phyloP scores from a whole-genome alignment of 2,329 filamentous ascomycete species.

The Sporothrix sp. region DNA sequence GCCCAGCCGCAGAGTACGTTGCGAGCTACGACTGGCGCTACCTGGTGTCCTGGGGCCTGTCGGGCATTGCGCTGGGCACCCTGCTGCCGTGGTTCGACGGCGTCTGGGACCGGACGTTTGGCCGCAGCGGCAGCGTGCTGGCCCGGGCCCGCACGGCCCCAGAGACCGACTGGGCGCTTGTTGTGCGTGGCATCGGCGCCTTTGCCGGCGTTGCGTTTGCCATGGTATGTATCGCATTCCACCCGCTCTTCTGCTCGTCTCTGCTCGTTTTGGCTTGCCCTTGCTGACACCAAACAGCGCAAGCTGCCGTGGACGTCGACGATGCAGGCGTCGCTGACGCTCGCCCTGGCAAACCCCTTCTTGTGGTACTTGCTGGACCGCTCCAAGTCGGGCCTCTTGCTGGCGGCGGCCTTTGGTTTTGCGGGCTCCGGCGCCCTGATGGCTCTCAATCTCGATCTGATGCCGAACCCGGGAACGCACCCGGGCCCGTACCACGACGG shows the following conservation, averaged over 20 bases:
- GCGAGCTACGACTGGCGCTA: slow-evolving; percentile 50
- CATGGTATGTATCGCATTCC: slow-evolving; percentile 57
- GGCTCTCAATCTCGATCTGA: slow-evolving; percentile 64
- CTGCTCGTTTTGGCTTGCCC: background rate
- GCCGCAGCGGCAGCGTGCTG: slow-evolving; percentile 19
- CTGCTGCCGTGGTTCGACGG: slow-evolving; percentile 77
- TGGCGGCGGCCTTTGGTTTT: slow-evolving; percentile 65
- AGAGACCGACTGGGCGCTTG: slow-evolving; percentile 62
- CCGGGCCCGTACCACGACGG: slow-evolving; percentile 5
- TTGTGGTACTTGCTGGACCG: slow-evolving; percentile 96
- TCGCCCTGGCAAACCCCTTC: slow-evolving; percentile 84
- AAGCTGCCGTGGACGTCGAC: slow-evolving; percentile 90
- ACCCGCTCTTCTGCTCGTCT: background rate
- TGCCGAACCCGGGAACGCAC: slow-evolving; percentile 53
- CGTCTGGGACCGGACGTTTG: slow-evolving; percentile 52
- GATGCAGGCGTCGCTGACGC: slow-evolving; percentile 80
- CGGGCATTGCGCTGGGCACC: slow-evolving; percentile 67
- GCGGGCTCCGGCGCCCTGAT: slow-evolving; percentile 65
- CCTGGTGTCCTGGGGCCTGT: slow-evolving; percentile 69
- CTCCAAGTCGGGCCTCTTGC: slow-evolving; percentile 70
- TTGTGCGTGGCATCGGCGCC: slow-evolving; percentile 48
- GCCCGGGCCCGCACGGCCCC: slow-evolving; percentile 28
- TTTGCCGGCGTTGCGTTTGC: slow-evolving; percentile 54
- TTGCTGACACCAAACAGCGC: slow-evolving; percentile 42
- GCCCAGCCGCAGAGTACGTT: slow-evolving; percentile 8